These are phyloP conservation scores for Galerina sulciceps DNA, from an alignment of 768 basidiomycete species.

Conservation along the genomic window DNA sequence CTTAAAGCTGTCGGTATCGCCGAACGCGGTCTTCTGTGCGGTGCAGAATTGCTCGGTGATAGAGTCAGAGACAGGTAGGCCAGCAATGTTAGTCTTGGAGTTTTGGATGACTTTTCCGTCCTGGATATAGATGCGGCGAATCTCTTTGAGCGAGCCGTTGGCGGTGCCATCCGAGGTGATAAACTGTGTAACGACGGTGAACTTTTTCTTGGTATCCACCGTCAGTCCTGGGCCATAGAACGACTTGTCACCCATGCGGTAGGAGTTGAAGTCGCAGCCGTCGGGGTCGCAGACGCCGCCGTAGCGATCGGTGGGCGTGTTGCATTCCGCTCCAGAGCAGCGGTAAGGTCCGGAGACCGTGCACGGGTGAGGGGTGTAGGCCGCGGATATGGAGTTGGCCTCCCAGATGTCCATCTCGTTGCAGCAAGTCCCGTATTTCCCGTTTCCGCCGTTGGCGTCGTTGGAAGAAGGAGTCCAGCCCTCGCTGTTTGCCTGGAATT, in stretches of 20 bases:
- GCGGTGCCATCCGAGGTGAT: slow-evolving; percentile 1
- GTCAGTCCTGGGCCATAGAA: not conserved
- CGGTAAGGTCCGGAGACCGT: slow-evolving; percentile 18
- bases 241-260: slow-evolving; percentile 1
- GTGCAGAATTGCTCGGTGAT: not conserved
- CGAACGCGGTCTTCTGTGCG: slow-evolving; percentile 8
- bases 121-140: not conserved
- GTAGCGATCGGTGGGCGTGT: slow-evolving; percentile 23
- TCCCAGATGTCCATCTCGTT: slow-evolving; percentile 15
- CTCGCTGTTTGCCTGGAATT: not conserved
- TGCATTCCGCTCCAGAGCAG: not conserved
- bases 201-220: not conserved
- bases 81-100: not conserved
- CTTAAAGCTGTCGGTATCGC: slow-evolving; percentile 11
- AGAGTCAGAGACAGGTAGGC: not conserved
- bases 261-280: slow-evolving; percentile 10
- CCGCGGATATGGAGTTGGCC: not conserved
- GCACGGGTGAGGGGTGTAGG: slow-evolving; percentile 4
- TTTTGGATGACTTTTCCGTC: not conserved
- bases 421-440: slow-evolving; percentile 9
- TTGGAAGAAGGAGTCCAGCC: not conserved
- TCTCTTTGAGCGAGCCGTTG: not conserved
- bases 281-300: not conserved
- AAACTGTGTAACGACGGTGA: slow-evolving; percentile 6
- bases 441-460: slow-evolving; percentile 3